Percentiles rank a stretch among this genome's conserved stretches.
phyloP scores from a whole-genome alignment of 2,329 filamentous ascomycete genomes.

The Neofusicoccum kwambonambiense region DNA sequence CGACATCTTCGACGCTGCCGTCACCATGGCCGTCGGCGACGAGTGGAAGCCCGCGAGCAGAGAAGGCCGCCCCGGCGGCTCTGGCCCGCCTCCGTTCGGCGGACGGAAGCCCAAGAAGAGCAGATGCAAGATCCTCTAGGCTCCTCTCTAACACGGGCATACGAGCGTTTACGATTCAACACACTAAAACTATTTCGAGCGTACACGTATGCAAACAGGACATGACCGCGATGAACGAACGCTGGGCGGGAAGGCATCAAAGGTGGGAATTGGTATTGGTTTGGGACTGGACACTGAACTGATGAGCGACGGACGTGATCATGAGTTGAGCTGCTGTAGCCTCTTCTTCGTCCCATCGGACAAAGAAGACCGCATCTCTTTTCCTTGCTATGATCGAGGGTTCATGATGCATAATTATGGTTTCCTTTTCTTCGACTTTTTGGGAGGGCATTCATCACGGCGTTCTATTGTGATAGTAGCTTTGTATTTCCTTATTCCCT shows the following conservation, averaged over 20 bases:
- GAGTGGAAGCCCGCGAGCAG: constrained; percentile 38
- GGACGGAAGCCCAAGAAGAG: constrained; percentile 39
- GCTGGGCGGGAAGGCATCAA: constrained; percentile 14
- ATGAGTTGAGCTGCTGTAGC: constrained; percentile 2
- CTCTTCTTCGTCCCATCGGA: background rate
- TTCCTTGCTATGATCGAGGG: constrained; percentile 15
- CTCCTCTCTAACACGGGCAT: background rate
- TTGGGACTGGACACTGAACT: background rate
- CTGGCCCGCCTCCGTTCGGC: constrained; percentile 25
- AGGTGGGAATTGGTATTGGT: background rate
- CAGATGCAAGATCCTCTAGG: constrained; percentile 41
- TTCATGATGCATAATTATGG: constrained; percentile 16
- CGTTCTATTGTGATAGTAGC: constrained; percentile 15
- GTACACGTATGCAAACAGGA: constrained; percentile 4
- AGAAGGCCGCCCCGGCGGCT: background rate
- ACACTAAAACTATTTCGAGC: background rate
- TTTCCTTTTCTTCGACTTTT: background rate
- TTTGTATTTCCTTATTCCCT: constrained; percentile 20
- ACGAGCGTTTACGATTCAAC: constrained; percentile 7
- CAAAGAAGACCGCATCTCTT: background rate
- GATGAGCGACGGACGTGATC: constrained; percentile 12
- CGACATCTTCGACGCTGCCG: constrained; percentile 91
- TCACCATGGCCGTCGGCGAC: constrained; percentile 83
- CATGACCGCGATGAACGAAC: constrained; percentile 17
- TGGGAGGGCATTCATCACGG: constrained; percentile 17